A percentile compares a stretch with the other conserved stretches of the same genome.
Evolutionary conservation across 208 protist genomes (phyloP).

Genomic region (Acanthamoeba healyi): DNA sequence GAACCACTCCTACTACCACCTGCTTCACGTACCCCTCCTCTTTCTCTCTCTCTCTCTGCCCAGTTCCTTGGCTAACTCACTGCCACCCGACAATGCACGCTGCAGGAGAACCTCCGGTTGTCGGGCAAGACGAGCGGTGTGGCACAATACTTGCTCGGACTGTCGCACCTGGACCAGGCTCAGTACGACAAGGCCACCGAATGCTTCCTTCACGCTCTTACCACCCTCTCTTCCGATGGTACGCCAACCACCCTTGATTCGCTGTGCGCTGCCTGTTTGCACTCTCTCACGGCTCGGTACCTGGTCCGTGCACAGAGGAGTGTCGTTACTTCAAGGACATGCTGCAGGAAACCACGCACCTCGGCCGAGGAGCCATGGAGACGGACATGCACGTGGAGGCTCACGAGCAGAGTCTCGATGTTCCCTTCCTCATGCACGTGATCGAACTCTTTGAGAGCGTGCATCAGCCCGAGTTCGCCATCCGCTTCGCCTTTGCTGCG

Average conservation of each 20-base stretch:
- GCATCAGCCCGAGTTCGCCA: slow-evolving; percentile 36
- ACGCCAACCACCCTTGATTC: neutral
- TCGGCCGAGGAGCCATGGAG: slow-evolving; percentile 31
- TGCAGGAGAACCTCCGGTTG: slow-evolving; percentile 37
- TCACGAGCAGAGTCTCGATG: slow-evolving; percentile 45
- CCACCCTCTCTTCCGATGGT: slow-evolving; percentile 53
- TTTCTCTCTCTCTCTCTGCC: neutral
- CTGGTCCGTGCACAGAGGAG: neutral
- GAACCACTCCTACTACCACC: slow-evolving; percentile 49
- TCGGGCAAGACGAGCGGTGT: slow-evolving; percentile 62
- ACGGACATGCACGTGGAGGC: slow-evolving; percentile 63
- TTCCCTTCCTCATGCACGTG: slow-evolving; percentile 66
- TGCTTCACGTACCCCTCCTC: slow-evolving; percentile 3
- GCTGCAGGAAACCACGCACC: slow-evolving; percentile 40
- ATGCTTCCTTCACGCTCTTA: slow-evolving; percentile 62
- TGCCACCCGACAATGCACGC: neutral
- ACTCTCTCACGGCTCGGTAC: neutral
- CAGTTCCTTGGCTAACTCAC: too few species aligned
- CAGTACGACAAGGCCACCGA: slow-evolving; percentile 66
- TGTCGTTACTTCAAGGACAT: slow-evolving; percentile 59
- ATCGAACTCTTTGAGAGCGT: slow-evolving; percentile 51
- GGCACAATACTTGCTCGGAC: slow-evolving; percentile 58
- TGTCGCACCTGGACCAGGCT: neutral
- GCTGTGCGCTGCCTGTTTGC: neutral
- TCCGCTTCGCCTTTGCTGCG: slow-evolving; percentile 71